Base-by-base conservation (phyloP, 2,329 filamentous ascomycete species). In the Aspergillus ibericus region DNA sequence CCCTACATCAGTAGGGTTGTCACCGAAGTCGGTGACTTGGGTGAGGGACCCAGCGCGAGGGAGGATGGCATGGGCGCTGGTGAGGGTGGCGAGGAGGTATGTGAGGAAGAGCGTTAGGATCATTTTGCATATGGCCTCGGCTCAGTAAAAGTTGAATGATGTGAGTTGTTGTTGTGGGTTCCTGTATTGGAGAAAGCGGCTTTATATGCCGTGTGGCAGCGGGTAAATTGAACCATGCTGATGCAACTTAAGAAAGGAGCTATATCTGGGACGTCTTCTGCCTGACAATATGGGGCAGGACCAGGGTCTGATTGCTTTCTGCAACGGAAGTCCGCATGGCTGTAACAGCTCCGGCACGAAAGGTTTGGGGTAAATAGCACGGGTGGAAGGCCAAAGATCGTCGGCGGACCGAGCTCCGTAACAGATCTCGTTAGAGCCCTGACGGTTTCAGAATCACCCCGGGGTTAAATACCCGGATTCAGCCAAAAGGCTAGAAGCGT, bases 1-100 rank as follows among this genome's bases (percentile, higher is more conserved):
- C 15, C 72, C 73, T 4, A 81, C 81, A 29, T 80, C 79, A 16
- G 77, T 79, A 6, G 80, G 77, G 55, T 83, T 84, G 9, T 66
- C 63, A 12, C 80, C 79, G 51, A 78, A 82, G 61, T 71, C 66
- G 5, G 70, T 71, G 55, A 82, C 75, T 46, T 75, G 70, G 15
- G 62, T 50, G 6, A 66, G 51, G 8, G 58, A 55, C 6, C 62
- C 64, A 4, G 62, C 58, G 15, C 58, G 55, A 12, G 59, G 58
- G 12, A 48, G 20, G 40, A 61, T 54, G 8, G 53, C 55, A 35
- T 15, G 59, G 61, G 35, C 42, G 54, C 55, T 59, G 5, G 56
- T 18, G 7, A 64, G 44, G 1, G 56, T 53, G 13, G 38, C 59
- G 6, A 65, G 22, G 4, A 62, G 22, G 6, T 49, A 9, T 0